These are phyloP conservation scores for Apiotrichum siamense DNA, from an alignment of 1,284 basidiomycete species.

Conservation along the genomic window DNA sequence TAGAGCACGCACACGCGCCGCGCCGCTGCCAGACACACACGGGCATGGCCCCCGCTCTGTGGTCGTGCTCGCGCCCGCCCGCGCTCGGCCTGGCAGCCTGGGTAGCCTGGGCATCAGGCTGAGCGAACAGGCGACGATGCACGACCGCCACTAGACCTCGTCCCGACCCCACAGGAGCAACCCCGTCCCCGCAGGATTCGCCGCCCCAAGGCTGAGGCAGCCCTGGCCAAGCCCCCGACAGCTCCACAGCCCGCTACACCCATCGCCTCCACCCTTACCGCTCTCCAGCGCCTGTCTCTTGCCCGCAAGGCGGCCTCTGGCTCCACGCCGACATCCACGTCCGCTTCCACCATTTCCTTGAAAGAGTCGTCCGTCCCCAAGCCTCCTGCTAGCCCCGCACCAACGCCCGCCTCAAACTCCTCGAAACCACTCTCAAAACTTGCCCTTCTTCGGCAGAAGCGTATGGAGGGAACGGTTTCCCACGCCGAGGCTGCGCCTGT, in stretches of 20 bases:
- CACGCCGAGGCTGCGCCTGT: conserved; percentile 48
- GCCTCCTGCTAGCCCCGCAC: background rate
- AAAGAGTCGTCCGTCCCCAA: conserved; percentile 8
- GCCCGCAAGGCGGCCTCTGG: conserved; percentile 30
- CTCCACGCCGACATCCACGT: background rate
- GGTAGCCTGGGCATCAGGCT: background rate
- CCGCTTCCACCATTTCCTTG: conserved; percentile 24
- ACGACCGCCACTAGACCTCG: conserved; percentile 21
- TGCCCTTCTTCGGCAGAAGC: conserved; percentile 60
- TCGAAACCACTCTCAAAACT: conserved; percentile 59
- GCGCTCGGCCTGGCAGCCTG: background rate
- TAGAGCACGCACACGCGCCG: background rate
- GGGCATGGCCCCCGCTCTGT: too few species aligned
- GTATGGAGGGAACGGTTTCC: background rate
- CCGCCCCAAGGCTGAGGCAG: background rate
- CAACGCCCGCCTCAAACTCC: background rate
- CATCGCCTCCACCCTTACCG: conserved; percentile 55
- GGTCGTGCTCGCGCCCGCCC: too few species aligned
- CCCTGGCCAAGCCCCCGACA: background rate
- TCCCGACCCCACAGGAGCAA: conserved; percentile 35
- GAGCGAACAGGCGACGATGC: conserved; percentile 22
- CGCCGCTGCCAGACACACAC: background rate
- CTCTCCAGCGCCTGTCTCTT: conserved; percentile 61
- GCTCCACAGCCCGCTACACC: conserved; percentile 3
- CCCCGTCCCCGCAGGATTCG: conserved; percentile 18